Evolutionary conservation across 2,329 filamentous ascomycete species (phyloP), one percentile per base, ranked within the genome.

Genomic region (Cylindrodendrum hubeiense): DNA sequence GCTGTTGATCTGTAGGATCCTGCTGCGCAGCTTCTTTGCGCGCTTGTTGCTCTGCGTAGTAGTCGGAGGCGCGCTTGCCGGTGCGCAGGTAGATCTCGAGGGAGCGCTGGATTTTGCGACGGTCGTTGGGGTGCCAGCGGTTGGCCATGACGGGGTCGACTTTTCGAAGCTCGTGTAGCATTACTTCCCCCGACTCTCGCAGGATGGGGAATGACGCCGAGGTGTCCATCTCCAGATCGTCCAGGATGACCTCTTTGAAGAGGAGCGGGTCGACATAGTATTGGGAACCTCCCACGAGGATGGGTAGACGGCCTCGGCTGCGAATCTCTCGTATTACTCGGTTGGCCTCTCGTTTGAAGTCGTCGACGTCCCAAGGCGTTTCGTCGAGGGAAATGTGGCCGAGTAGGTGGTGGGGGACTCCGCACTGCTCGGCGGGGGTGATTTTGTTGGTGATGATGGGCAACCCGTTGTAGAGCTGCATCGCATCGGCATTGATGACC

Each of bases 381-480:
- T 95, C 89, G 39, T 92, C 86, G 3, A 96, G 82, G 6, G 88
- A 85, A 60, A 98, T 91, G 68, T 90, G 91, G 55, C 93, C 93
- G 24, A 99, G 87, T 4, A 99, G 83, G 79, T 99, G 95, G 77
- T 99, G 96, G 4, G 92, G 91, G 12, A 99, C 85, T 10, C 91
- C 93, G 66, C 91, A 87, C 74, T 90, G 90, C 77, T 98, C 95
- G 21, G 89, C 85, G 1, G 76, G 56, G 0, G 93, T 89, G 63
- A 98, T 92, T 78, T 98, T 97, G 79, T 99, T 99, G 26, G 96
- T 99, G 72, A 98, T 95, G 68, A 98, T 91, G 5, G 96, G 94
- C 46, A 99, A 83, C 3, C 96, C 96, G 57, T 88, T 87, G 79
- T 99, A 99, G 81, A 99, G 90, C 78, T 99, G 96, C 94, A 99